Evolutionary conservation across 2,329 filamentous ascomycete species (phyloP), one percentile per base, ranked within the genome.

Genomic region (Trichoderma brevicompactum): DNA sequence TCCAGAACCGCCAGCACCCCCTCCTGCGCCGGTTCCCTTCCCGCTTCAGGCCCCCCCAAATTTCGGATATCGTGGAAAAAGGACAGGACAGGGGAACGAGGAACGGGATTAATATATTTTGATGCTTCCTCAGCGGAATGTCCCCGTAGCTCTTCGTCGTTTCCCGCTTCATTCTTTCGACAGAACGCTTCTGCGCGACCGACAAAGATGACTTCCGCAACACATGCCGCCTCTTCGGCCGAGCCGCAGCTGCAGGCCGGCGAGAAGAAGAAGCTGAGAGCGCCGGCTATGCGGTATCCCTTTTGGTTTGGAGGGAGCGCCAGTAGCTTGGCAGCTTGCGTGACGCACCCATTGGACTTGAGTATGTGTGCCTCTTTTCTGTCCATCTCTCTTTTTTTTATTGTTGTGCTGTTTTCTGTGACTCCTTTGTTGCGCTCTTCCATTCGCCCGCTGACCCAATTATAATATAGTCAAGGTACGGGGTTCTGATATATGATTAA

Each of bases 291-390:
- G 48, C 79, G 80, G 67, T 94, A 94, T 79, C 91, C 91, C 9
- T 94, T 94, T 79, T 98, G 94, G 95, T 98, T 99, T 77, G 95
- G 95, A 69, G 95, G 95, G 64, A 97, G 92, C 76, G 93, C 94
- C 58, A 95, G 92, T 74, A 96, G 92, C 76, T 89, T 95, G 82
- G 94, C 94, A 43, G 94, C 94, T 50, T 89, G 88, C 71, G 91
- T 97, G 55, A 98, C 94, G 36, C 94, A 98, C 83, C 94, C 94
- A 56, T 82, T 98, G 74, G 94, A 97, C 85, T 83, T 97, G 69
- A 87, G 92, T 96, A 85, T 78, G 81, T 48, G n/a, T 23, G 2
- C 23, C 12, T 38, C 17, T 60, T 10, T 15, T 41, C 6, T n/a
- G 5, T 40, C 10, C 17, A 5, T 13, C 7, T 32, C 28, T 64